These are phyloP conservation scores for Albugo candida DNA, from an alignment of 352 stramenopile species.

Conservation along the genomic window DNA sequence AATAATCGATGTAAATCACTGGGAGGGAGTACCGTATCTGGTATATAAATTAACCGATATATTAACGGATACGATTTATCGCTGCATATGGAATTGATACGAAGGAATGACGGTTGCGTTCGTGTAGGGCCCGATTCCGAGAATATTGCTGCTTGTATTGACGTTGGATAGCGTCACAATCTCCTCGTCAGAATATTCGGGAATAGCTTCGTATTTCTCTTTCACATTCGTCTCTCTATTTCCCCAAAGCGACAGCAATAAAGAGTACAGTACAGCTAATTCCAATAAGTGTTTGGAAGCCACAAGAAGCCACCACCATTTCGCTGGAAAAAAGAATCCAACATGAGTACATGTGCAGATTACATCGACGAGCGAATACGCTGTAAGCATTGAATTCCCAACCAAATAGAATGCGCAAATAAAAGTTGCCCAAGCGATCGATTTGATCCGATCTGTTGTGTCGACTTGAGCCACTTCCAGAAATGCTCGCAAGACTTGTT, in stretches of 20 bases:
- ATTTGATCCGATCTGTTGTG: slow-evolving; percentile 89
- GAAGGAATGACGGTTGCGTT: too few relatives aligned
- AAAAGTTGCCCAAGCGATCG: slow-evolving; percentile 89
- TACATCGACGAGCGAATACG: slow-evolving; percentile 68
- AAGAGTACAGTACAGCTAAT: slow-evolving; percentile 84
- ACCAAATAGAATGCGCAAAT: slow-evolving; percentile 92
- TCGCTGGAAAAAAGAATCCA: slow-evolving; percentile 64
- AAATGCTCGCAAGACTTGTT: slow-evolving; percentile 89
- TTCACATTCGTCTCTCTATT: slow-evolving; percentile 48
- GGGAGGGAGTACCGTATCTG: too few relatives aligned
- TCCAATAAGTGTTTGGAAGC: slow-evolving; percentile 85
- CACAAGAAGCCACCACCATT: slow-evolving; percentile 88
- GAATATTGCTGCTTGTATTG: too few relatives aligned
- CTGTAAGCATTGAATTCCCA: slow-evolving; percentile 78
- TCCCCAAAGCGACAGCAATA: slow-evolving; percentile 89
- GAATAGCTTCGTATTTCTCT: slow-evolving; percentile 60
- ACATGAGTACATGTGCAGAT: slow-evolving; percentile 61
- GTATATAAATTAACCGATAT: too few relatives aligned
- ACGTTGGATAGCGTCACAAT: not conserved
- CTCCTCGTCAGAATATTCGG: slow-evolving; percentile 43
- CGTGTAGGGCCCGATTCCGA: too few relatives aligned
- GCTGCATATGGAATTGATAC: too few relatives aligned
- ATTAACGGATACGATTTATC: too few relatives aligned
- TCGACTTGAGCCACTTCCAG: slow-evolving; percentile 93
- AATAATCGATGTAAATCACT: too few relatives aligned